Base-by-base conservation (phyloP, 139 green algal genomes). In the Chlamydomonas applanata region DNA sequence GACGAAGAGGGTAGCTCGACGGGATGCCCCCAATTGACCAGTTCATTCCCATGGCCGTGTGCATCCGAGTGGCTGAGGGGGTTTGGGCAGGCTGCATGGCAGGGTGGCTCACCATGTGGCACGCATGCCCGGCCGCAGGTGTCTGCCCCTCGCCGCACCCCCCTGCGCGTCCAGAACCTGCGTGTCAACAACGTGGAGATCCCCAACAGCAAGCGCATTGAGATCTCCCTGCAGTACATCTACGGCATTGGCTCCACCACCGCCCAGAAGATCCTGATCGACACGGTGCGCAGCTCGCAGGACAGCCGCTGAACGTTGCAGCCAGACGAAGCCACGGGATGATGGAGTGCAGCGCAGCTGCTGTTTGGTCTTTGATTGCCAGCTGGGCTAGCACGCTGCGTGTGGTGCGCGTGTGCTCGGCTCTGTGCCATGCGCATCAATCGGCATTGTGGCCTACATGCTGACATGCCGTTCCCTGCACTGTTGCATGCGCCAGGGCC, bases 151-250 rank as follows among this genome's bases (percentile, higher is more conserved):
- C 79, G 83, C 57, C 85, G 90, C 22, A 72, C 56, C 44, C 83
- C 91, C 17, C 79, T 97, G 46, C 74, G 76, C n/a, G 83, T 96
- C n/a, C 71, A 89, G 73, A 85, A 82, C 25, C 87, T 96, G n/a
- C 95, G 95, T 92, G 89, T 99, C 7, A 96, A 91, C 65, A 96
- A 95, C 66, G 94, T 99, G 61, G 96, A 99, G 79, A 96, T 99
- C 57, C 96, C 96, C 57, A 99, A 99, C 91, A 86, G 87, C 80
- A 99, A 99, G 91, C 79, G 88, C 14, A 90, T 98, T 49, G 93
- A 99, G 87, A 93, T 83, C 44, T 94, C 93, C 1, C 89, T 99
- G 62, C 94, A 94, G 75, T 99, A 99, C 90, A 96, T 99, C 36
- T 98, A 91, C 76, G 93, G 95, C 78, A 94, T 99, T 60, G 96